Conservation (phyloP, 257 asterid species). For the Phtheirospermum japonicum region DNA sequence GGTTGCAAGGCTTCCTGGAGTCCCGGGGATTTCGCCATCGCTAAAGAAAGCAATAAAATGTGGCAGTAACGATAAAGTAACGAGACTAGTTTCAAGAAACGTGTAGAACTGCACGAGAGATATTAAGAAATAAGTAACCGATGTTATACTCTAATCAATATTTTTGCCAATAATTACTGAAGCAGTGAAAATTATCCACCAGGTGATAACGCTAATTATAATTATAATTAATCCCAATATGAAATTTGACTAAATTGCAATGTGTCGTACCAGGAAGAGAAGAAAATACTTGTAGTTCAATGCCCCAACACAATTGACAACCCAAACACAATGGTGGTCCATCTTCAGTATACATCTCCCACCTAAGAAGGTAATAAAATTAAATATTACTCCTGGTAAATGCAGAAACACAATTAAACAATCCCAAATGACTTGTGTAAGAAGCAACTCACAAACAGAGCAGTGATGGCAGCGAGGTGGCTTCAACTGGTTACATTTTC, state of each 20-base stretch:
- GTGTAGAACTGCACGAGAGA: conserved; percentile 80
- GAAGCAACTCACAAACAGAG: conserved; percentile 90
- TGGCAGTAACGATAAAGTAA: conserved; percentile 72
- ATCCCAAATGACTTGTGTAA: conserved; percentile 21
- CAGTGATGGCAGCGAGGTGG: conserved; percentile 99
- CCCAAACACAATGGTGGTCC: conserved; percentile 99
- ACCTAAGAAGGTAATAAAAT: conserved; percentile 51
- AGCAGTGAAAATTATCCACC: conserved; percentile 1
- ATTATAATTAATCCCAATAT: background rate
- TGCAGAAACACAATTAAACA: conserved; percentile 17
- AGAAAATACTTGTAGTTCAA: conserved; percentile 93
- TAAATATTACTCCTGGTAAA: conserved; percentile 20
- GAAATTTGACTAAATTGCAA: background rate
- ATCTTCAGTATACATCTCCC: conserved; percentile 95
- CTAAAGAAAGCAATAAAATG: conserved; percentile 86
- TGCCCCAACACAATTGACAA: conserved; percentile 98
- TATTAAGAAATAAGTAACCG: conserved; percentile 19
- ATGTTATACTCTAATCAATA: conserved; percentile 8
- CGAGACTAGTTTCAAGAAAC: conserved; percentile 86
- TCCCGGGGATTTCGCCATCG: conserved; percentile 89
- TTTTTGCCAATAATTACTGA: background rate
- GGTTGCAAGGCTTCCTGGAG: conserved; percentile 93
- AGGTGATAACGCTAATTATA: conserved; percentile 9
- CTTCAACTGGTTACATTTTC: conserved; percentile 92
- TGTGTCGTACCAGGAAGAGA: conserved; percentile 79